phyloP scores from a whole-genome alignment of 257 asterid genomes.

The Thymus mandschuricus region DNA sequence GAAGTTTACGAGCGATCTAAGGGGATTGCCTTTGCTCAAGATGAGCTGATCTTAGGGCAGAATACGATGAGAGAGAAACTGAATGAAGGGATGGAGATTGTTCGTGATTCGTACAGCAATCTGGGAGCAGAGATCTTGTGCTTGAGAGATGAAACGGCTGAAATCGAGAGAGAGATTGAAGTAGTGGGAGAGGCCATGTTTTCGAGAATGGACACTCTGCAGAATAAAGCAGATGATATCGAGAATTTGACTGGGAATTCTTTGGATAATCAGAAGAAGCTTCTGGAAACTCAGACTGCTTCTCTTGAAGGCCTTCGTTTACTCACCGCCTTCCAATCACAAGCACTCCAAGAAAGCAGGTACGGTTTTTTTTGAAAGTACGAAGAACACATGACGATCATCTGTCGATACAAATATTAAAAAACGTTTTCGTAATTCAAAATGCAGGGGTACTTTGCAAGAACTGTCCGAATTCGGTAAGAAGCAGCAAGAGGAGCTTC shows the following conservation, averaged over 20 bases:
- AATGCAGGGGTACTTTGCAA: constrained; percentile 53
- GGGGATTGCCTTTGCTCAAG: constrained; percentile 56
- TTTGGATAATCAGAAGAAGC: constrained; percentile 60
- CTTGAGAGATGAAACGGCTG: constrained; percentile 52
- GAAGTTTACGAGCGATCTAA: constrained; percentile 54
- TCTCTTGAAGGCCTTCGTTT: constrained; percentile 58
- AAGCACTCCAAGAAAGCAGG: constrained; percentile 80
- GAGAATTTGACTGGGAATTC: constrained; percentile 49
- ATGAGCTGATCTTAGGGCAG: constrained; percentile 52
- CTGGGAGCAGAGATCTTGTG: constrained; percentile 48
- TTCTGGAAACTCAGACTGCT: constrained; percentile 51
- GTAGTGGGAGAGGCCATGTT: constrained; percentile 58
- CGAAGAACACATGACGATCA: too few relatives aligned
- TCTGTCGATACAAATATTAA: too few relatives aligned
- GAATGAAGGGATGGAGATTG: constrained; percentile 49
- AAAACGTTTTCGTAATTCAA: neutral
- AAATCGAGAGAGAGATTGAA: constrained; percentile 60
- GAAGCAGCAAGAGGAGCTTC: constrained; percentile 69
- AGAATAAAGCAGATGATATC: constrained; percentile 67
- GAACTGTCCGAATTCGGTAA: constrained; percentile 59
- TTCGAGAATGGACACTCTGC: constrained; percentile 54
- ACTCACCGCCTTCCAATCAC: constrained; percentile 50
- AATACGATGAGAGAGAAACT: constrained; percentile 52
- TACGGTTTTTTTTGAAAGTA: too few relatives aligned
- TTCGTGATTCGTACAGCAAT: constrained; percentile 49